These are phyloP conservation scores for Aspergillus saccharolyticus DNA, from an alignment of 495 filamentous ascomycete species.

Conservation along the genomic window DNA sequence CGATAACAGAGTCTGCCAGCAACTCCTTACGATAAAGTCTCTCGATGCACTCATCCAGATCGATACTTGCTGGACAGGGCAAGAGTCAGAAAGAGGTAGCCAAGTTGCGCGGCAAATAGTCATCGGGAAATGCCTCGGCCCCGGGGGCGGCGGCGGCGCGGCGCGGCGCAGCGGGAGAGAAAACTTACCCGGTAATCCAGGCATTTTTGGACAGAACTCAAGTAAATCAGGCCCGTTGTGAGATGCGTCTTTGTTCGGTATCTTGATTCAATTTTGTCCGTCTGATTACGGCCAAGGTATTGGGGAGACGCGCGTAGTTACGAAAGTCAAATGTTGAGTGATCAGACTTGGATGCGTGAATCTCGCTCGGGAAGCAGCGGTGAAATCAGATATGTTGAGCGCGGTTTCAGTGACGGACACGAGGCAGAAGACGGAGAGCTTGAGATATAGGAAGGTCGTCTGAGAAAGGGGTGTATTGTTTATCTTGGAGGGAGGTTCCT, in stretches of 20 bases:
- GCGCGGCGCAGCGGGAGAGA: background rate
- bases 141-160: background rate
- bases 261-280: too few species aligned
- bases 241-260: slow-evolving; percentile 4
- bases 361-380: background rate
- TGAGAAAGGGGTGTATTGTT: slow-evolving; percentile 19
- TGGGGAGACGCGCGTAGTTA: too few species aligned
- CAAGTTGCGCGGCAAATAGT: too few species aligned
- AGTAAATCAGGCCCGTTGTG: background rate
- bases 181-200: slow-evolving; percentile 74
- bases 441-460: slow-evolving; percentile 11
- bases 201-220: slow-evolving; percentile 50
- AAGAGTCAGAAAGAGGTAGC: too few species aligned
- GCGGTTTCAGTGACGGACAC: slow-evolving; percentile 2
- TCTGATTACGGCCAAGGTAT: slow-evolving; percentile 12
- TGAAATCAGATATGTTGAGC: background rate
- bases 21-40: slow-evolving; percentile 94
- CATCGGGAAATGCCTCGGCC: background rate
- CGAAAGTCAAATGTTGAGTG: too few species aligned
- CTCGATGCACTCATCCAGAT: slow-evolving; percentile 96
- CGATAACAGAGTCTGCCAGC: slow-evolving; percentile 93
- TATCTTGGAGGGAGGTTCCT: slow-evolving; percentile 24
- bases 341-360: too few species aligned
- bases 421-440: slow-evolving; percentile 5
- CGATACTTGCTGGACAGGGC: slow-evolving; percentile 79